These are phyloP conservation scores for Phytophthora capsici DNA, from an alignment of 352 stramenopile genomes.

Conservation along the genomic window DNA sequence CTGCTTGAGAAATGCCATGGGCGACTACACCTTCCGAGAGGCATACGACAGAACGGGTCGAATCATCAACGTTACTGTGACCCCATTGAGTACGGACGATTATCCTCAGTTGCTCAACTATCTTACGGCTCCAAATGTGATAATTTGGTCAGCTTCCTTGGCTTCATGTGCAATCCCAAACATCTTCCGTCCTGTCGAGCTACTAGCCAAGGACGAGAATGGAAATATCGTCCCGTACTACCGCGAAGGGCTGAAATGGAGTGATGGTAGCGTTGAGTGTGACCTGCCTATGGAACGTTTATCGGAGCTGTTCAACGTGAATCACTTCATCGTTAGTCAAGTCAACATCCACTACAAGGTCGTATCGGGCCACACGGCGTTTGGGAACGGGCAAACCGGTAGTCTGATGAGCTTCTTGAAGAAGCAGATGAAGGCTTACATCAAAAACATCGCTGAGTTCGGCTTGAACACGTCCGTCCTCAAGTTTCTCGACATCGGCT, in stretches of 20 bases:
- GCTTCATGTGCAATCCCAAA: slow-evolving; percentile 95
- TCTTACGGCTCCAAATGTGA: slow-evolving; percentile 97
- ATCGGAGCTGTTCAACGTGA: slow-evolving; percentile 98
- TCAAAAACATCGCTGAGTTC: slow-evolving; percentile 89
- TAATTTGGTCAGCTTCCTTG: slow-evolving; percentile 97
- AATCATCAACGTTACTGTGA: slow-evolving; percentile 99
- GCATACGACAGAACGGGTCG: slow-evolving; percentile 98
- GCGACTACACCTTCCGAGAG: slow-evolving; percentile 98
- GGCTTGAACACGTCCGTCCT: slow-evolving; percentile 86
- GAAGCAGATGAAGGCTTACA: slow-evolving; percentile 93
- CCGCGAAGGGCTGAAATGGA: slow-evolving; percentile 91
- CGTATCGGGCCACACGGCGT: slow-evolving; percentile 77
- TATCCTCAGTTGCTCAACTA: slow-evolving; percentile 98
- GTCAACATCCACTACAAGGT: slow-evolving; percentile 91
- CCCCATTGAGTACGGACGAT: slow-evolving; percentile 89
- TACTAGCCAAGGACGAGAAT: slow-evolving; percentile 95
- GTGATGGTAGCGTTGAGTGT: slow-evolving; percentile 93
- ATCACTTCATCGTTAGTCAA: slow-evolving; percentile 99
- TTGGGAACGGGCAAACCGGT: slow-evolving; percentile 77
- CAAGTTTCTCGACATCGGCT: slow-evolving; percentile 81
- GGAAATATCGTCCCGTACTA: slow-evolving; percentile 86
- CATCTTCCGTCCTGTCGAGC: slow-evolving; percentile 94
- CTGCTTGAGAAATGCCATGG: slow-evolving; percentile 90
- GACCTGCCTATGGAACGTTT: slow-evolving; percentile 97
- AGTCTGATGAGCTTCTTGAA: slow-evolving; percentile 95